Evolutionary conservation across 371 early-diverging fungal species (phyloP).

Genomic region (Lichtheimia hyalospora): DNA sequence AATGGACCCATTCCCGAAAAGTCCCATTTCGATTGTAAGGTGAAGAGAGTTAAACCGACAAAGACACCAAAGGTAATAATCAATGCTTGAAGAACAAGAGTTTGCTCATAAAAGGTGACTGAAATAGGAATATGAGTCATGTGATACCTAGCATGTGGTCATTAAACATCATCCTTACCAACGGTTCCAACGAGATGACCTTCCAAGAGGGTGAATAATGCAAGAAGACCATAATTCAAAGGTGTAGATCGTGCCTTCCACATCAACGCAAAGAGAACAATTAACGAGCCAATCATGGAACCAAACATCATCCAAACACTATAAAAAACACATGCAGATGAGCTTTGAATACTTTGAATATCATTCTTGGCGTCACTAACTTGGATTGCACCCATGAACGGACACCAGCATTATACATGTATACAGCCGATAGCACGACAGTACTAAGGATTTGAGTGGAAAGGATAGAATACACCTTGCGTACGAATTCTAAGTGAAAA

Average conservation of each 20-base stretch:
- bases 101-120: constrained; percentile 58
- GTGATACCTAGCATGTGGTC: constrained; percentile 16
- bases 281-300: constrained; percentile 47
- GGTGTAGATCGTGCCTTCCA: constrained; percentile 69
- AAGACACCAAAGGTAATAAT: constrained; percentile 74
- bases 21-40: constrained; percentile 73
- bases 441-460: constrained; percentile 67
- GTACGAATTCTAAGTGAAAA: constrained; percentile 59
- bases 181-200: constrained; percentile 66
- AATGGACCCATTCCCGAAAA: constrained; percentile 69
- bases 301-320: constrained; percentile 39
- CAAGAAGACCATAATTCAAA: constrained; percentile 61
- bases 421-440: constrained; percentile 49
- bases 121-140: constrained; percentile 7
- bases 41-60: constrained; percentile 74
- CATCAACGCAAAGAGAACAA: constrained; percentile 54
- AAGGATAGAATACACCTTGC: constrained; percentile 83
- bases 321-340: neutral
- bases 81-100: constrained; percentile 72
- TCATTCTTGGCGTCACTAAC: constrained; percentile 28
- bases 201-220: constrained; percentile 69
- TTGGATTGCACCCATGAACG: constrained; percentile 57
- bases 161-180: constrained; percentile 27
- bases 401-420: constrained; percentile 56
- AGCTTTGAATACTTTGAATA: neutral